A percentile compares a stretch with the other conserved stretches of the same genome.
Conservation (phyloP, 371 early-diverging fungal genomes). For the Neoconidiobolus thromboides region DNA sequence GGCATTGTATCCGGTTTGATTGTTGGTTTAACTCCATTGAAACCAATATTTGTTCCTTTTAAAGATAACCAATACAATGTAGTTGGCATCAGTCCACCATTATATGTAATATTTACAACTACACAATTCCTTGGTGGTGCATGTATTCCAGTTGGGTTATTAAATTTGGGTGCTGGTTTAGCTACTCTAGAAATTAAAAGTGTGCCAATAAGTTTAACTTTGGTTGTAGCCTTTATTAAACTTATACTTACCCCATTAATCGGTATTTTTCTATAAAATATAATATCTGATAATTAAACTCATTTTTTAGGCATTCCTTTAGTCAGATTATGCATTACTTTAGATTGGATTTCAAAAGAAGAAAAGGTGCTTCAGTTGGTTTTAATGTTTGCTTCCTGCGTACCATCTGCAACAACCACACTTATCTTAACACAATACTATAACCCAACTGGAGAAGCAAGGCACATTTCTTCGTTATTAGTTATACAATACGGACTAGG, state of each 20-base stretch:
- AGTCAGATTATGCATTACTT: slow-evolving; percentile 6
- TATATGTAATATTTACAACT: slow-evolving; percentile 22
- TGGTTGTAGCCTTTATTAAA: too few species aligned
- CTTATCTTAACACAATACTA: slow-evolving; percentile 18
- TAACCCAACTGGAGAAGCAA: slow-evolving; percentile 15
- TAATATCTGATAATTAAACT: too few species aligned
- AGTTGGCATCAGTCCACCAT: slow-evolving; percentile 14
- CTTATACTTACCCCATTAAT: too few species aligned
- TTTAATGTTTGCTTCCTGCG: slow-evolving; percentile 21
- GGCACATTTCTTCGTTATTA: too few species aligned
- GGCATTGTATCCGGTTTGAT: slow-evolving; percentile 20
- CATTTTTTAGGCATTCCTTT: neutral
- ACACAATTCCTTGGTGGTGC: slow-evolving; percentile 20
- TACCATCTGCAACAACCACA: slow-evolving; percentile 17
- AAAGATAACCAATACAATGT: slow-evolving; percentile 8
- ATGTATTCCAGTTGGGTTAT: slow-evolving; percentile 25
- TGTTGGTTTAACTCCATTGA: slow-evolving; percentile 16
- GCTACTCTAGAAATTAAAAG: too few species aligned
- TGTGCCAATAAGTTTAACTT: too few species aligned
- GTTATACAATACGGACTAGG: too few species aligned
- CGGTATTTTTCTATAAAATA: too few species aligned
- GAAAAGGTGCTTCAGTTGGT: slow-evolving; percentile 29
- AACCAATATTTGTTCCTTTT: slow-evolving; percentile 15
- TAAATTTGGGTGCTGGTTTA: slow-evolving; percentile 26
- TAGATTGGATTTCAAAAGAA: slow-evolving; percentile 12